phyloP scores from a whole-genome alignment of 768 basidiomycete genomes.

The Kwoniella dendrophila region DNA sequence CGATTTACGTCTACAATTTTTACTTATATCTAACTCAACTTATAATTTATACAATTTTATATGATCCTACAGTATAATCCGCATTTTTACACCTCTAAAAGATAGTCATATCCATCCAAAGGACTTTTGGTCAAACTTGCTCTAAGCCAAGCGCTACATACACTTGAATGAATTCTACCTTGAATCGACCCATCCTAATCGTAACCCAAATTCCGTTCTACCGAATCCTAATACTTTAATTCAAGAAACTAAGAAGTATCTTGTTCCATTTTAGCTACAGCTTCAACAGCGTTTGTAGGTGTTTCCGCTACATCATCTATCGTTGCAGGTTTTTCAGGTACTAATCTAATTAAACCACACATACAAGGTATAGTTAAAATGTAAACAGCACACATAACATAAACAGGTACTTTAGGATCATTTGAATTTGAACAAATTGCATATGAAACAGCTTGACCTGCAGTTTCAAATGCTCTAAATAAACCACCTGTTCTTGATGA shows the following conservation, averaged over 20 bases:
- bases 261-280: conserved; percentile 1
- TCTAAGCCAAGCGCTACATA: no score
- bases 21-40: no score
- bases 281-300: background rate
- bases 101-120: no score
- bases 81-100: no score
- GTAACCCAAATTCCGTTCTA: background rate
- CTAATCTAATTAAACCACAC: background rate
- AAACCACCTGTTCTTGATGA: conserved; percentile 36
- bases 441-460: conserved; percentile 38
- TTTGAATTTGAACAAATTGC: conserved; percentile 27
- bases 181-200: no score
- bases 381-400: background rate
- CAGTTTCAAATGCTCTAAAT: conserved; percentile 38
- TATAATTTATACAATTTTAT: no score
- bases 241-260: background rate
- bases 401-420: conserved; percentile 19
- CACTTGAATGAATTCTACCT: no score
- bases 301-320: background rate
- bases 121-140: no score
- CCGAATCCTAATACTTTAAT: background rate
- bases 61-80: no score
- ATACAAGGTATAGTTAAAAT: conserved; percentile 2
- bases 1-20: no score
- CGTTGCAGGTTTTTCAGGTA: background rate